A percentile compares a stretch with the other conserved stretches of the same genome.
Evolutionary conservation across 2,329 filamentous ascomycete species (phyloP).

Genomic region (Aspergillus persii): DNA sequence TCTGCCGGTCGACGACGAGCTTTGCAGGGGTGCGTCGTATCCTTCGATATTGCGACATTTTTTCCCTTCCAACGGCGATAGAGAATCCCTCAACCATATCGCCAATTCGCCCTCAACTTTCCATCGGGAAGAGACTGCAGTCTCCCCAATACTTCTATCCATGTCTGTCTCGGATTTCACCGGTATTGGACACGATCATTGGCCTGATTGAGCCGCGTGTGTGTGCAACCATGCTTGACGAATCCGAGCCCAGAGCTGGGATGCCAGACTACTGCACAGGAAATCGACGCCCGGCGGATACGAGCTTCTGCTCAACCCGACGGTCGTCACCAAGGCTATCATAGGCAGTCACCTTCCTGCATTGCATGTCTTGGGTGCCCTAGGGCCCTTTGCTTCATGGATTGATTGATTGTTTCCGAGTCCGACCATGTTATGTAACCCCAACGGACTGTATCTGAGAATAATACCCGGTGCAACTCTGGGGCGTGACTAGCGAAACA

Average conservation of each 20-base stretch:
- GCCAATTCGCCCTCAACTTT: neutral
- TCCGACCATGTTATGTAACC: neutral
- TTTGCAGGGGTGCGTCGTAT: neutral
- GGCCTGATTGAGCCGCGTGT: slow-evolving; percentile 9
- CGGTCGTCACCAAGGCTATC: neutral
- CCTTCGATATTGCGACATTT: neutral
- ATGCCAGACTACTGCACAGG: slow-evolving; percentile 2
- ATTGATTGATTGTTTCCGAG: neutral
- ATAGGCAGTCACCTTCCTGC: neutral
- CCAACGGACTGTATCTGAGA: neutral
- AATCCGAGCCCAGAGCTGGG: slow-evolving; percentile 1
- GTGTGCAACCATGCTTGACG: slow-evolving; percentile 10
- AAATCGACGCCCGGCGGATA: slow-evolving; percentile 8
- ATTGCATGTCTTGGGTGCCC: neutral
- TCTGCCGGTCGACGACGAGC: neutral
- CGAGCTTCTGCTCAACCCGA: slow-evolving; percentile 10
- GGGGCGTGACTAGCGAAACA: neutral
- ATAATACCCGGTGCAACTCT: neutral
- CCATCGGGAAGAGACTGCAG: neutral
- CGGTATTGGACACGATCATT: neutral
- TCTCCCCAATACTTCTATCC: neutral
- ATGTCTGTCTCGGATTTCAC: slow-evolving; percentile 12
- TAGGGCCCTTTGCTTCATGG: neutral
- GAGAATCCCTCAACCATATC: neutral
- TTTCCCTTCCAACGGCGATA: neutral